phyloP scores from a whole-genome alignment of 2,329 filamentous ascomycete species.

The Fusarium brevicatenulatum region DNA sequence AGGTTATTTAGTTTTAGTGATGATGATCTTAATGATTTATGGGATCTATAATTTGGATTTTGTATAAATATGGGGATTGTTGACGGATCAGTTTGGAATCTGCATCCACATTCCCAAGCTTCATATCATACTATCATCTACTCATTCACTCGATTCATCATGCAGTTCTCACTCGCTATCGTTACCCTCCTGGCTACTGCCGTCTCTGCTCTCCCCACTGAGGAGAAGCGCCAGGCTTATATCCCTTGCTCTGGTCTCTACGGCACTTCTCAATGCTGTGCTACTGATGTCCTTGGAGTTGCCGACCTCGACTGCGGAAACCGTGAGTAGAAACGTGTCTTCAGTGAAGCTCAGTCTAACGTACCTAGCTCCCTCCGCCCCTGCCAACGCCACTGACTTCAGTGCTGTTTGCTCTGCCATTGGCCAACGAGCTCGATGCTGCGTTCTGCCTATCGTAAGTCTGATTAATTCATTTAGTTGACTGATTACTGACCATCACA shows the following conservation, averaged over 20 bases:
- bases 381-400: conserved; percentile 55
- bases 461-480: accelerated
- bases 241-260: conserved; percentile 56
- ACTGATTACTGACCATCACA: background rate
- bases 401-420: conserved; percentile 56
- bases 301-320: conserved; percentile 65
- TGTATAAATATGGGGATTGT: conserved; percentile 26
- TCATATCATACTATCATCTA: conserved; percentile 9
- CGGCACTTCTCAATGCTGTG: conserved; percentile 65
- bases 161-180: conserved; percentile 48
- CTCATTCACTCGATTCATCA: conserved; percentile 19
- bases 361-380: conserved; percentile 42
- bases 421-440: conserved; percentile 68
- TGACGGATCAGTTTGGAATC: background rate
- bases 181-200: conserved; percentile 41
- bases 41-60: background rate
- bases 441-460: conserved; percentile 59
- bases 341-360: background rate
- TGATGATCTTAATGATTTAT: background rate
- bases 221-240: conserved; percentile 51
- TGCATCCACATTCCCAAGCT: background rate
- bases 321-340: conserved; percentile 53
- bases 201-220: conserved; percentile 43
- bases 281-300: conserved; percentile 68
- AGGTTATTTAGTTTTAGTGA: background rate